These are phyloP conservation scores for Lichtheimia hyalospora DNA, from an alignment of 371 early-diverging fungal species.

Conservation along the genomic window DNA sequence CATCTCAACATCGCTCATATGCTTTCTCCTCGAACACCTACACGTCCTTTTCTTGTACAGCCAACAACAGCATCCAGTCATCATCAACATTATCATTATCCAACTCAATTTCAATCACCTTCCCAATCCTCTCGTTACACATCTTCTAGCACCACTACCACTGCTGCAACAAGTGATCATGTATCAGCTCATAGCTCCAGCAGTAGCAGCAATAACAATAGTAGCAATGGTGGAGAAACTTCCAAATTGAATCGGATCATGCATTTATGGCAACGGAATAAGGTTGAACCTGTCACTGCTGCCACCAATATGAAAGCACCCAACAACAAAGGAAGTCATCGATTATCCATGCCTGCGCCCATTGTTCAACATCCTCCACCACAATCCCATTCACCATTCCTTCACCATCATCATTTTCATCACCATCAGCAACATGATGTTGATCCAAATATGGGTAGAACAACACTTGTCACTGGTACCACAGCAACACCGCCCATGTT, in stretches of 20 bases:
- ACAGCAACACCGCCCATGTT: neutral
- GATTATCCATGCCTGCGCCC: constrained; percentile 18
- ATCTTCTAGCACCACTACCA: neutral
- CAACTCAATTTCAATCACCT: neutral
- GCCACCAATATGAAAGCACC: constrained; percentile 1
- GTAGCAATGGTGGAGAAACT: neutral
- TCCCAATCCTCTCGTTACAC: neutral
- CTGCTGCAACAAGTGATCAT: neutral
- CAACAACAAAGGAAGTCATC: constrained; percentile 10
- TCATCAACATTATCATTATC: neutral
- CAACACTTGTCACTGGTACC: neutral
- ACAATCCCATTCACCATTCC: no score
- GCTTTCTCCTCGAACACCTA: constrained; percentile 18
- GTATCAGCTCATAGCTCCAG: neutral
- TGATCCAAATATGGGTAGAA: neutral
- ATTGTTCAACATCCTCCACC: neutral
- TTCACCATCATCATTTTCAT: neutral
- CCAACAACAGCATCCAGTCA: neutral
- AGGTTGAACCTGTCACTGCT: constrained; percentile 8
- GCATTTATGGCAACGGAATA: constrained; percentile 18
- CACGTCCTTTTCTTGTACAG: neutral
- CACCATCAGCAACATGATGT: neutral
- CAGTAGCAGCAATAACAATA: neutral
- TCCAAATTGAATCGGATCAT: constrained; percentile 17
- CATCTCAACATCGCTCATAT: constrained; percentile 12